Conservation (phyloP, 768 basidiomycete genomes). For the Dacryopinax spathularia region DNA sequence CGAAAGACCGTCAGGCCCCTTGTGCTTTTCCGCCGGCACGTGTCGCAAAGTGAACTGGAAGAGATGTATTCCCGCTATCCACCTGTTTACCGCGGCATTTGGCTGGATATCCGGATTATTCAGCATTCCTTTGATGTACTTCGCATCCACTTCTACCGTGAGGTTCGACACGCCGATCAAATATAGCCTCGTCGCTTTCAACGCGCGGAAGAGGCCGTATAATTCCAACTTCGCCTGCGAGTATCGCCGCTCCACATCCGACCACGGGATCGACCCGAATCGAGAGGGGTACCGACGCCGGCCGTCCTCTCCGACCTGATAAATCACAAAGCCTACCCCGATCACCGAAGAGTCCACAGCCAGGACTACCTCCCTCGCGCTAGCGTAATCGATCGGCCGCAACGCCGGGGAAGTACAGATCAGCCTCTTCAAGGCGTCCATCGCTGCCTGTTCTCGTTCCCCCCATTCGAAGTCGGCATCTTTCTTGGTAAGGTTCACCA, state of each 20-base stretch:
- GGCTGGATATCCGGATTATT: conserved; percentile 28
- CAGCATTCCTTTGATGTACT: conserved; percentile 32
- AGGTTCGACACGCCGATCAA: conserved; percentile 23
- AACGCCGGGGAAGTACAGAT: conserved; percentile 21
- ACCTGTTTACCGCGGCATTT: conserved; percentile 28
- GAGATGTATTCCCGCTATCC: conserved; percentile 29
- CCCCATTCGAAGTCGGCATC: conserved; percentile 23
- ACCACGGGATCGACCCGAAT: conserved; percentile 30
- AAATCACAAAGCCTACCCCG: conserved; percentile 28
- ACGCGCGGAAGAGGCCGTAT: conserved; percentile 26
- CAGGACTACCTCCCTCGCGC: conserved; percentile 20
- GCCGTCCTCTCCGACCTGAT: conserved; percentile 18
- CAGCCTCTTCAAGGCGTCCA: conserved; percentile 21
- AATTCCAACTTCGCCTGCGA: conserved; percentile 32
- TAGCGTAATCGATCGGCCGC: conserved; percentile 24
- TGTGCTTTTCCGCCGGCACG: conserved; percentile 24
- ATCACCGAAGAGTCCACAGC: conserved; percentile 27
- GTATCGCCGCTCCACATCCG: conserved; percentile 22
- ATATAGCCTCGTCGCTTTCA: conserved; percentile 20
- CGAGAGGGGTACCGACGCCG: conserved; percentile 18
- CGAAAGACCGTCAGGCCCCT: conserved; percentile 30
- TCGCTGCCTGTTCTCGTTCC: conserved; percentile 19
- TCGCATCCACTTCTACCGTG: conserved; percentile 19
- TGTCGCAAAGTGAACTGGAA: conserved; percentile 29
- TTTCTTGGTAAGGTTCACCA: conserved; percentile 21